Evolutionary conservation across 2,329 filamentous ascomycete species (phyloP).

Genomic region (Fonsecaea pedrosoi): DNA sequence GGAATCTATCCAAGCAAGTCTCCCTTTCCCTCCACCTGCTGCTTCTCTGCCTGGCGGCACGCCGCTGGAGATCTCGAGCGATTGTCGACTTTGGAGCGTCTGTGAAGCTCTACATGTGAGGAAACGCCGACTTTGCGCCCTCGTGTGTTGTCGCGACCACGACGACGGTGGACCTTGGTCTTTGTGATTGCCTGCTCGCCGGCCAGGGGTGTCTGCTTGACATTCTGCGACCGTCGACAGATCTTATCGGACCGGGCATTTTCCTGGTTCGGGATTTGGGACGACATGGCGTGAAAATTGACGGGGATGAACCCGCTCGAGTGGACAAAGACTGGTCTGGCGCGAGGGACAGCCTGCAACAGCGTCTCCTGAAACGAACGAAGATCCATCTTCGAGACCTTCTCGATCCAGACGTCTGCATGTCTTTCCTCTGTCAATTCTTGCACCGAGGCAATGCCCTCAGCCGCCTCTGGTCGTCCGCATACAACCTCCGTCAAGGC

Average conservation of each 20-base stretch:
- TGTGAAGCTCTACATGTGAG: not conserved
- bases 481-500: constrained; percentile 14
- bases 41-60: not conserved
- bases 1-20: constrained; percentile 12
- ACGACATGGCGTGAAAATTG: constrained; percentile 8
- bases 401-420: not conserved
- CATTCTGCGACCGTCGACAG: not conserved
- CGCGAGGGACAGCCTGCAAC: not conserved
- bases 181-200: not conserved
- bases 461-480: not conserved
- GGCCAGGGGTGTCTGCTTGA: not conserved
- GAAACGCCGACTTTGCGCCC: not conserved
- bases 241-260: not conserved
- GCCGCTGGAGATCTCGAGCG: not conserved
- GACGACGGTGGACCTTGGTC: no score
- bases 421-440: not conserved
- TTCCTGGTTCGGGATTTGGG: not conserved
- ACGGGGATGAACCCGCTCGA: constrained; percentile 11
- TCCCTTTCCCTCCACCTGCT: not conserved
- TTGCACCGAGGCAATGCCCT: not conserved
- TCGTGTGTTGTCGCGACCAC: not conserved
- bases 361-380: constrained; percentile 5
- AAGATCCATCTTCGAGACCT: not conserved
- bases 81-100: not conserved
- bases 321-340: constrained; percentile 8